Evolutionary conservation across 768 basidiomycete species (phyloP).

Genomic region (Trametes sanguinea): DNA sequence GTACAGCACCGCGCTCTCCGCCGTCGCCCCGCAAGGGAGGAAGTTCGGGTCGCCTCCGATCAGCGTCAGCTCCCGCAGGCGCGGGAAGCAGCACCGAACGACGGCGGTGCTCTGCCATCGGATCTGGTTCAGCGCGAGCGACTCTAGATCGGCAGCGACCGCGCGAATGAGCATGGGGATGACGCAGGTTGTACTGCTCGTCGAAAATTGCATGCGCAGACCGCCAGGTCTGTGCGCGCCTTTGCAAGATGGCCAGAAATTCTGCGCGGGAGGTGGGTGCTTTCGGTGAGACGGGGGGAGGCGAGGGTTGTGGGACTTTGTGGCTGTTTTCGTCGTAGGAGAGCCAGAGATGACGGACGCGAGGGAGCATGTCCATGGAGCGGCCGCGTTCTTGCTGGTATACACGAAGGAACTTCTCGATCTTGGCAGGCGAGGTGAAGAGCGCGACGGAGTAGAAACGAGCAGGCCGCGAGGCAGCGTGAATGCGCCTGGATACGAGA

Average conservation of each 20-base stretch:
- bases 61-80: conserved; percentile 14
- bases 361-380: conserved; percentile 5
- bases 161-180: conserved; percentile 14
- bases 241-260: conserved; percentile 11
- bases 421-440: background rate
- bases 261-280: conserved; percentile 13
- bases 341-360: conserved; percentile 22
- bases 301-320: background rate
- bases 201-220: conserved; percentile 14
- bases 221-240: conserved; percentile 13
- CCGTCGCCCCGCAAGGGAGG: conserved; percentile 4
- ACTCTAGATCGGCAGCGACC: conserved; percentile 11
- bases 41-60: conserved; percentile 18
- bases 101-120: conserved; percentile 15
- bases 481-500: conserved; percentile 34
- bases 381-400: conserved; percentile 6
- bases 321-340: conserved; percentile 12
- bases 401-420: conserved; percentile 8
- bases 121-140: conserved; percentile 15
- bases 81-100: conserved; percentile 13
- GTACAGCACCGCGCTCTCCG: conserved; percentile 1
- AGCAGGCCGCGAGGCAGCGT: conserved; percentile 26
- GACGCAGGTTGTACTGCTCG: conserved; percentile 22
- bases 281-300: background rate
- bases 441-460: conserved; percentile 19